Conservation (phyloP, 31 red algal genomes). For the Odonthalia washingtoniensis region DNA sequence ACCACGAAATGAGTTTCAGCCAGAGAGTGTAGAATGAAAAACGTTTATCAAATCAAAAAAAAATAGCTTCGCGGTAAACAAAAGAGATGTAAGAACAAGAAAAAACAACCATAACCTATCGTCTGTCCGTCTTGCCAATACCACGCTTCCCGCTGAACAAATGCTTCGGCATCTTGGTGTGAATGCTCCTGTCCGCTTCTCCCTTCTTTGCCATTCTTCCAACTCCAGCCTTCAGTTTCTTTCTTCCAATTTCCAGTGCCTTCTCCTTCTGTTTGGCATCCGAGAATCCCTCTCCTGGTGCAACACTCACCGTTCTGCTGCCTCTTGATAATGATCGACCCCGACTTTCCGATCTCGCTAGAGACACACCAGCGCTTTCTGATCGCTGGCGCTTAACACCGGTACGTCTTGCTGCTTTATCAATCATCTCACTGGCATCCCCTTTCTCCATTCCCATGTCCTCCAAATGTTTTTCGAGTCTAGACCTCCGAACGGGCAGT, state of each 20-base stretch:
- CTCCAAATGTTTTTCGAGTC: constrained; percentile 70
- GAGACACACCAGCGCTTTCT: constrained; percentile 52
- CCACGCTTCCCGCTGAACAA: constrained; percentile 92
- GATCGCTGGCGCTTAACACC: constrained; percentile 50
- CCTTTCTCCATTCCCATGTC: constrained; percentile 62
- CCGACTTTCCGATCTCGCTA: constrained; percentile 54
- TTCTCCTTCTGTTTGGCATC: constrained; percentile 72
- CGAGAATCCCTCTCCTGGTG: constrained; percentile 63
- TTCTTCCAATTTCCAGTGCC: constrained; percentile 72
- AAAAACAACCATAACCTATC: constrained; percentile 41
- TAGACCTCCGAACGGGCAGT: constrained; percentile 48
- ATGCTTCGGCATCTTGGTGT: constrained; percentile 85
- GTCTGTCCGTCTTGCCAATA: constrained; percentile 79
- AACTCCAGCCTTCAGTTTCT: constrained; percentile 58
- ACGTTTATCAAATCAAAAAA: too few species aligned
- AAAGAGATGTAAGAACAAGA: too few species aligned
- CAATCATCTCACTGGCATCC: constrained; percentile 69
- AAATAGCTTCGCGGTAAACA: too few species aligned
- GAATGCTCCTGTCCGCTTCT: constrained; percentile 88
- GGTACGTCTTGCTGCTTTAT: constrained; percentile 49
- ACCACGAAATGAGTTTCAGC: too few species aligned
- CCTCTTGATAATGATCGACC: constrained; percentile 46
- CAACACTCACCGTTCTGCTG: constrained; percentile 65
- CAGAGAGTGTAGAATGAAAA: too few species aligned
- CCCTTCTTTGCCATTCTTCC: constrained; percentile 79